phyloP scores from a whole-genome alignment of 768 basidiomycete genomes.

The Lactarius pseudohatsudake region DNA sequence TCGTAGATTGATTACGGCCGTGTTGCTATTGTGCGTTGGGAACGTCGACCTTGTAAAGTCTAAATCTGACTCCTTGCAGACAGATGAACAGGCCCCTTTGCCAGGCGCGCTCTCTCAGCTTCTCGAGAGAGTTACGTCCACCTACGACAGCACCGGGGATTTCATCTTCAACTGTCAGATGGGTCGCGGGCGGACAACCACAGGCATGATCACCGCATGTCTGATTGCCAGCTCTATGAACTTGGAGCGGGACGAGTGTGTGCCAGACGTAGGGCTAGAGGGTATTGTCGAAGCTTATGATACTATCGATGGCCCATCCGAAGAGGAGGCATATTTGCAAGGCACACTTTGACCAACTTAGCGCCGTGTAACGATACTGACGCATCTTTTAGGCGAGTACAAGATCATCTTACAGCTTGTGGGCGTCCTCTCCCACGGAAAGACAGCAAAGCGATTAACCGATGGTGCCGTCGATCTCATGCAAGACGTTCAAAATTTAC shows the following conservation, averaged over 20 bases:
- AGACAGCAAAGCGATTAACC: conserved; percentile 85
- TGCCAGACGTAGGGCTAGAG: conserved; percentile 40
- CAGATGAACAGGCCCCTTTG: conserved; percentile 95
- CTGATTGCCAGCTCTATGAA: conserved; percentile 74
- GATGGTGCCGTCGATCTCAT: conserved; percentile 89
- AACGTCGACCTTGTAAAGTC: neutral
- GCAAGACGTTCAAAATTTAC: conserved; percentile 96
- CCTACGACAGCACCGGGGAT: conserved; percentile 60
- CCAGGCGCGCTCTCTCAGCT: conserved; percentile 83
- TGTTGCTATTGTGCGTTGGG: conserved; percentile 76
- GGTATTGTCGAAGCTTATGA: conserved; percentile 51
- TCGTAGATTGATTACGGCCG: conserved; percentile 79
- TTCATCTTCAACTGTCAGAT: conserved; percentile 98
- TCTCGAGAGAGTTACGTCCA: conserved; percentile 66
- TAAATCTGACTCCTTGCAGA: conserved; percentile 48
- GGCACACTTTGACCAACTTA: conserved; percentile 44
- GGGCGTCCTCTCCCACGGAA: conserved; percentile 87
- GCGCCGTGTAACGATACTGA: neutral
- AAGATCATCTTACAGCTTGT: conserved; percentile 95
- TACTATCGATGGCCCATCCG: conserved; percentile 76
- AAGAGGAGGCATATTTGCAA: conserved; percentile 86
- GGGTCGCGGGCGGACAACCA: conserved; percentile 90
- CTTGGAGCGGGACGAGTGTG: conserved; percentile 50
- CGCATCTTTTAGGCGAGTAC: conserved; percentile 72
- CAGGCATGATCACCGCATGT: conserved; percentile 91